Conservation (phyloP, 108 stramenopile genomes). For the Skeletonema menzelii region DNA sequence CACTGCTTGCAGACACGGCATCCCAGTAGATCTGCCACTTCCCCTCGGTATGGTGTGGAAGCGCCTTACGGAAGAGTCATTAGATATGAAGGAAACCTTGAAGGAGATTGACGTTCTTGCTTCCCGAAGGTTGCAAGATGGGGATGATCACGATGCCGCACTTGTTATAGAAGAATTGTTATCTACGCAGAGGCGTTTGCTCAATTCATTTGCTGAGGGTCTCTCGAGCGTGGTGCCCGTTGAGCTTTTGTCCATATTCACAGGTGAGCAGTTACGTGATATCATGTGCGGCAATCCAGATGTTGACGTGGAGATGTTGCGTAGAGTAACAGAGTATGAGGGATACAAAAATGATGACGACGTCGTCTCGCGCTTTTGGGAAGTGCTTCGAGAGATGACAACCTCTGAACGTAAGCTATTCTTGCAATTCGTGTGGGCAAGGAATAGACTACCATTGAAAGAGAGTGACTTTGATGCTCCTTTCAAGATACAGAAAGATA, state of each 20-base stretch:
- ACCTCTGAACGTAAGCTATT: conserved; percentile 87
- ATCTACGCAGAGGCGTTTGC: conserved; percentile 64
- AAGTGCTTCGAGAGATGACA: conserved; percentile 88
- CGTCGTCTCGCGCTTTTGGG: conserved; percentile 92
- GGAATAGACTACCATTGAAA: conserved; percentile 87
- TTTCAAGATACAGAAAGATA: conserved; percentile 89
- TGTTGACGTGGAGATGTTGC: conserved; percentile 94
- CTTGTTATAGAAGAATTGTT: conserved; percentile 25
- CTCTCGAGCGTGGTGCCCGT: conserved; percentile 89
- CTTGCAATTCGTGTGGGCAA: conserved; percentile 97
- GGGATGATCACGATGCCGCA: not conserved
- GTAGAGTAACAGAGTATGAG: conserved; percentile 92
- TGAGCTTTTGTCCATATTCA: conserved; percentile 88
- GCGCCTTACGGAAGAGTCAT: conserved; percentile 60
- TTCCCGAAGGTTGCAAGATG: conserved; percentile 31
- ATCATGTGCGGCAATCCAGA: conserved; percentile 90
- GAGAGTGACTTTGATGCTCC: conserved; percentile 90
- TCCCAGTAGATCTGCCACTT: conserved; percentile 84
- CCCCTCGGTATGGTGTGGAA: conserved; percentile 79
- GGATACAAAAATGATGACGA: conserved; percentile 77
- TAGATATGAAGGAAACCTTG: conserved; percentile 27
- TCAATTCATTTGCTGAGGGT: conserved; percentile 90
- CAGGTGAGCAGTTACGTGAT: conserved; percentile 85
- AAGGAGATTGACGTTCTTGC: conserved; percentile 76
- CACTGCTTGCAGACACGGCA: conserved; percentile 88